Base-by-base conservation (phyloP, 768 basidiomycete genomes). In the Chlorophyllum brunneum region DNA sequence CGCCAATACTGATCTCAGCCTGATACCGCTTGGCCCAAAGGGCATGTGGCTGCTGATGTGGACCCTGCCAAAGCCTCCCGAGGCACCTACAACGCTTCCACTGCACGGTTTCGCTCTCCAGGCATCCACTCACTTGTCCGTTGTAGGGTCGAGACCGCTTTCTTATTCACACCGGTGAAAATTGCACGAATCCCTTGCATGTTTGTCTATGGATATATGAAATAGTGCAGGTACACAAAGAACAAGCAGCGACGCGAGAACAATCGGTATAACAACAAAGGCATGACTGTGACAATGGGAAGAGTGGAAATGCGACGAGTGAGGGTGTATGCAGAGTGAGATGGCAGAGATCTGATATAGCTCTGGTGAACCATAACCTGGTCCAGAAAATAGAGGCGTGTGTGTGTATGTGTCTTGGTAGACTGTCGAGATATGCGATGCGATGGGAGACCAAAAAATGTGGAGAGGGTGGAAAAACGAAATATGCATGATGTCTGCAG, bases 151-250 rank as follows among this genome's bases (percentile, higher is more conserved):
- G 9, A 31, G 15, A 36, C 11, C 11, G 9, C 11, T 11, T 4
- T 36, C n/a, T n/a, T n/a, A n/a, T n/a, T n/a, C 2, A 29, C 5
- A 49, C 16, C 23, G 11, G 27, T 33, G 10, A 48, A 42, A 22
- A 8, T 34, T 7, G 26, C 20, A 51, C 7, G 20, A 51, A 33
- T 27, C 37, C 41, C 34, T 29, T 53, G 51, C 29, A 39, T 53
- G 51, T 53, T 36, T 53, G 51, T 53, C 51, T 53, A 53, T 51
- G 41, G 27, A 42, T 52, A 33, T 38, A 52, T 53, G 44, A n/a
- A 27, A 45, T 38, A 43, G 36, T 26, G 34, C 2, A 5, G 22
- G 33, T 48, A 42, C 37, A 42, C 39, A 36, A 9, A 51, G 30
- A 20, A 13, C 24, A 27, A 44, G 37, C 30, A 22, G 44, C 40